Percentiles rank a stretch among this genome's conserved stretches.
These are phyloP conservation scores for Saturnispora silvae DNA, from an alignment of 805 yeast genomes.

Conservation along the genomic window DNA sequence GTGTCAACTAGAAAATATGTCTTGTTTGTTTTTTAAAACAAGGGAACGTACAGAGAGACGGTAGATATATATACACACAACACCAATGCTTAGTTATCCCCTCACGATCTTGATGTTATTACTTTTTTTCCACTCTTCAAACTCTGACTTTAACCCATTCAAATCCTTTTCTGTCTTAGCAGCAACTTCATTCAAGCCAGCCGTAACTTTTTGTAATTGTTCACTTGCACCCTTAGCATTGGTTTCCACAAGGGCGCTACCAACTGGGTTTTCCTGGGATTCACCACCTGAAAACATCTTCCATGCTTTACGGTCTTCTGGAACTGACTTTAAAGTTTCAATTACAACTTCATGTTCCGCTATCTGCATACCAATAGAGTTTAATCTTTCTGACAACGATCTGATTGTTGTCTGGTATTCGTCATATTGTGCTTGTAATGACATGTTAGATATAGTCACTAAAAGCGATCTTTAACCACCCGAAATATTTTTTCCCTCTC, in stretches of 20 bases:
- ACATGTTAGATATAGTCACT: not conserved
- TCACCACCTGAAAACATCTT: constrained; percentile 78
- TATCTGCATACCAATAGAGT: constrained; percentile 38
- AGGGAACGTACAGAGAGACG: not conserved
- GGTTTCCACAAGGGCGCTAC: constrained; percentile 62
- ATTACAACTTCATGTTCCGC: constrained; percentile 43
- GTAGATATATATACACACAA: not conserved
- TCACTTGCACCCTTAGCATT: constrained; percentile 68
- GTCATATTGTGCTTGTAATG: constrained; percentile 39
- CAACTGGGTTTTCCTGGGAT: not conserved
- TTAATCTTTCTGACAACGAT: constrained; percentile 34
- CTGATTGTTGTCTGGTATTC: constrained; percentile 40
- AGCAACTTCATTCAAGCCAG: constrained; percentile 35
- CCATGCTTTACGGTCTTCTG: constrained; percentile 63
- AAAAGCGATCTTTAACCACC: not conserved
- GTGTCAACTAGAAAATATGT: too few relatives aligned
- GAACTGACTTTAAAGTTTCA: constrained; percentile 42
- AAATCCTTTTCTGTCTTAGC: constrained; percentile 31
- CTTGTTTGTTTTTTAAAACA: not conserved
- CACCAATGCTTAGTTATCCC: too few relatives aligned
- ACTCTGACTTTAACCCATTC: constrained; percentile 29
- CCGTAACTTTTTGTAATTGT: constrained; percentile 44
- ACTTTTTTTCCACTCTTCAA: constrained; percentile 40
- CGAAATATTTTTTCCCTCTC: not conserved
- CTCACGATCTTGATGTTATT: constrained; percentile 39